A percentile compares a stretch with the other conserved stretches of the same genome.
Evolutionary conservation across 495 filamentous ascomycete genomes (phyloP).

Genomic region (Massariosphaeria phaeospora): DNA sequence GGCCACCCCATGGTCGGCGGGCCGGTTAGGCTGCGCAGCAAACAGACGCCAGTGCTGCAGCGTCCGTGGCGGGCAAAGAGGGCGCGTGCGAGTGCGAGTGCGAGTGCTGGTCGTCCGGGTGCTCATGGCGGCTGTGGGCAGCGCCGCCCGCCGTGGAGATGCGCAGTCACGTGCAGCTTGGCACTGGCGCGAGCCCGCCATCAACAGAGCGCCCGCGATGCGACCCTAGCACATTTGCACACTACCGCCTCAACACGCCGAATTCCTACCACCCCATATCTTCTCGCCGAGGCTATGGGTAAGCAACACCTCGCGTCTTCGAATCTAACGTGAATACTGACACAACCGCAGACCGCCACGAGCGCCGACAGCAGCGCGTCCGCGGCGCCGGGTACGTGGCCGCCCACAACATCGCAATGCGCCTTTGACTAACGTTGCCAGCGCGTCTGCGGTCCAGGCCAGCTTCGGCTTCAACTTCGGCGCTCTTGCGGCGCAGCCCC

Average conservation of each 20-base stretch:
- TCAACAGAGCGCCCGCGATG: no score
- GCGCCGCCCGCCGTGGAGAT: no score
- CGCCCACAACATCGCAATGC: not conserved
- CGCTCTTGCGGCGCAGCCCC: not conserved
- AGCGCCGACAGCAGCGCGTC: constrained; percentile 23
- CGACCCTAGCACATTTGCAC: no score
- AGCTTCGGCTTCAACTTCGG: constrained; percentile 26
- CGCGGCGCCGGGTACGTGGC: constrained; percentile 23
- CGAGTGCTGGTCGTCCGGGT: no score
- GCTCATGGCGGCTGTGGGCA: no score
- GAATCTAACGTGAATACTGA: no score
- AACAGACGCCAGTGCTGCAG: not conserved
- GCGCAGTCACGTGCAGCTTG: no score
- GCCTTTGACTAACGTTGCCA: constrained; percentile 10
- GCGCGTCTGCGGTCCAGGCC: not conserved
- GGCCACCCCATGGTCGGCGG: constrained; percentile 30
- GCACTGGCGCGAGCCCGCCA: no score
- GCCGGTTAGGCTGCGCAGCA: not conserved
- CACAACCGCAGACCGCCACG: constrained; percentile 13
- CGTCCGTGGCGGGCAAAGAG: not conserved
- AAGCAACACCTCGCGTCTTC: no score
- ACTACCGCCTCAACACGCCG: no score
- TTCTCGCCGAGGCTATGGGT: no score
- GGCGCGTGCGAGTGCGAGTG: not conserved
- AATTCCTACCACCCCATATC: no score